Base-by-base conservation (phyloP, 2,329 filamentous ascomycete genomes). In the Aspergillus oerlinghausenensis region DNA sequence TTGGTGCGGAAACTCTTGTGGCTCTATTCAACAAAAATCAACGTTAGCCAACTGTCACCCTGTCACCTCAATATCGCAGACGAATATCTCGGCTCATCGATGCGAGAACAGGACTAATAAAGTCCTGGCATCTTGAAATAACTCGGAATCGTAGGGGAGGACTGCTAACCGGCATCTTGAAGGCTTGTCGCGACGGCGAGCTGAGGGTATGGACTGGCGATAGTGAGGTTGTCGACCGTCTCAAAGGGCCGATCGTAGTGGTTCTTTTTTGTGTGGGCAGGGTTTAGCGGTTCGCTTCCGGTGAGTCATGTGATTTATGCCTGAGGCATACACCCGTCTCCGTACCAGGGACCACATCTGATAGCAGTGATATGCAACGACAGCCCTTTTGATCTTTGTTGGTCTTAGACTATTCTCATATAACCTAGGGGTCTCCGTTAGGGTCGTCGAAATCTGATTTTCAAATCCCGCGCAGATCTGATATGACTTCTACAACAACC, bases 1-100 rank as follows among this genome's bases (percentile, higher is more conserved):
- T 99, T 99, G 83, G 92, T 97, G 80, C 92, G 90, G 92, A 99
- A 99, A 79, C 92, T 90, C 89, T 99, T 99, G 85, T 99, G 92
- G 88, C 89, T 93, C 93, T 97, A 79, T 49, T 45, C 45, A 55
- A 35, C 35, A 40, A 40, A 53, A 50, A 40, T 17, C 19, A 43
- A 48, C 25, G 55, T 63, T 61, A 64, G 57, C 57, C 35, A 52
- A 50, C 38, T 23, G 54, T 52, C 45, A 19, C 38, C 1, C 6
- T 19, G 54, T 50, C 45, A 19, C 38, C 1, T 6, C 49, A 50
- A 9, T 14, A 14, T 35, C 19, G 17, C 21, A 19, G 49, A 26
- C 9, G 29, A 21, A 42, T 19, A 38, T 25, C 48, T 5, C 25
- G 11, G 7, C 7, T 32, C 21, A 23, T 32, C 29, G 38, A 48